Evolutionary conservation across 148 eudicot species (phyloP).

Genomic region (Camellia japonica): DNA sequence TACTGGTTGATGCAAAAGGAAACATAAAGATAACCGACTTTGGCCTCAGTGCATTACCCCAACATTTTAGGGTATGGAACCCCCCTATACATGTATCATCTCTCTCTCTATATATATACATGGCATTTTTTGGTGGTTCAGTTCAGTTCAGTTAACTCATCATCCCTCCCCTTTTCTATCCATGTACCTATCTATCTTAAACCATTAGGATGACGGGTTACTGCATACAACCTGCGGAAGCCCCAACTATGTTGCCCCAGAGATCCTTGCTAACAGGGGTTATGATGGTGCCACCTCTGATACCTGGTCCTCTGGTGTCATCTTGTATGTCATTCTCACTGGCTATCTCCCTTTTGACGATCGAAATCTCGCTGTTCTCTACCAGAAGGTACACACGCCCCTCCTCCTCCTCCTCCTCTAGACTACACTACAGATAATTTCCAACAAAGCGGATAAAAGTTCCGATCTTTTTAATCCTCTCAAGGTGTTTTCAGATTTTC

Average conservation of each 20-base stretch:
- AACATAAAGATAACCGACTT: slow-evolving; percentile 84
- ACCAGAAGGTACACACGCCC: slow-evolving; percentile 62
- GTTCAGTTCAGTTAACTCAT: background rate
- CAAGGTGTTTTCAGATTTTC: slow-evolving; percentile 14
- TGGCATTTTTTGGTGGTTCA: background rate
- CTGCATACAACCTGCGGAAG: slow-evolving; percentile 98
- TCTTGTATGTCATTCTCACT: slow-evolving; percentile 76
- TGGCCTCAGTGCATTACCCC: slow-evolving; percentile 95
- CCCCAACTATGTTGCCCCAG: slow-evolving; percentile 98
- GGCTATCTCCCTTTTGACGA: slow-evolving; percentile 95
- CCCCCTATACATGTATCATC: background rate
- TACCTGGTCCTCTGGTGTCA: slow-evolving; percentile 96
- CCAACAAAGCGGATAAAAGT: background rate
- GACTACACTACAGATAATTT: background rate
- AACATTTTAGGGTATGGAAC: slow-evolving; percentile 70
- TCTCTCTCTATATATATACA: background rate
- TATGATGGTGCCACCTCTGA: slow-evolving; percentile 85
- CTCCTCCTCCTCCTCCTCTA: no score
- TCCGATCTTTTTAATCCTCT: background rate
- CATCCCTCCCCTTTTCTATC: background rate
- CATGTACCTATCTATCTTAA: background rate
- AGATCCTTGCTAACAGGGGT: slow-evolving; percentile 77
- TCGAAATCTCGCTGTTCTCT: slow-evolving; percentile 83
- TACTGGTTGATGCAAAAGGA: slow-evolving; percentile 71
- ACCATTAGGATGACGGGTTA: slow-evolving; percentile 71